A percentile compares a stretch with the other conserved stretches of the same genome.
phyloP scores from a whole-genome alignment of 768 basidiomycete species.

The Dacryopinax spathularia region DNA sequence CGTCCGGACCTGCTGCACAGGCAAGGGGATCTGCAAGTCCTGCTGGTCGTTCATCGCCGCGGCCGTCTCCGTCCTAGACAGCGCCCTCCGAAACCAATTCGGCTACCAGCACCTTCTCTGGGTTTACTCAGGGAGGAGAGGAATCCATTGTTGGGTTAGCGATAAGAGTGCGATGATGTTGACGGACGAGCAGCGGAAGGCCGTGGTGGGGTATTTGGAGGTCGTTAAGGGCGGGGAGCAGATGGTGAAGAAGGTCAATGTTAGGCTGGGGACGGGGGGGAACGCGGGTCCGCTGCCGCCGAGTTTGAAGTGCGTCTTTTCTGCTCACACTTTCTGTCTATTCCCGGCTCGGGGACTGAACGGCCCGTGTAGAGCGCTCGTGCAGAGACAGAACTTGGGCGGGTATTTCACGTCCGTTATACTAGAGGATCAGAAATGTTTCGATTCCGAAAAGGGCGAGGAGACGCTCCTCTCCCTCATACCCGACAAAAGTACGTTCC shows the following conservation, averaged over 20 bases:
- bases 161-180: slow-evolving; percentile 77
- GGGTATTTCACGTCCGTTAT: slow-evolving; percentile 51
- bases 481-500: slow-evolving; percentile 39
- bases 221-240: slow-evolving; percentile 72
- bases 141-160: slow-evolving; percentile 96
- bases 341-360: no score
- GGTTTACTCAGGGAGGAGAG: slow-evolving; percentile 97
- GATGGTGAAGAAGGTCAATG: slow-evolving; percentile 66
- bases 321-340: no score
- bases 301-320: slow-evolving; percentile 53
- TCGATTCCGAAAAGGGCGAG: slow-evolving; percentile 53
- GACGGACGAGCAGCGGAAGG: slow-evolving; percentile 79
- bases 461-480: slow-evolving; percentile 60
- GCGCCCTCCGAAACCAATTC: slow-evolving; percentile 70
- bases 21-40: slow-evolving; percentile 73
- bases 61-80: slow-evolving; percentile 77
- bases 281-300: slow-evolving; percentile 46
- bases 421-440: slow-evolving; percentile 73
- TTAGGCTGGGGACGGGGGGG: slow-evolving; percentile 32
- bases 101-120: slow-evolving; percentile 82
- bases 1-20: slow-evolving; percentile 87
- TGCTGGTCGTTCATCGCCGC: slow-evolving; percentile 94
- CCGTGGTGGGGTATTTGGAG: slow-evolving; percentile 76
- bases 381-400: slow-evolving; percentile 25
- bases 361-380: neutral